These are phyloP conservation scores for Ceratobasidium sp. DNA, from an alignment of 1,284 basidiomycete species.

Conservation along the genomic window DNA sequence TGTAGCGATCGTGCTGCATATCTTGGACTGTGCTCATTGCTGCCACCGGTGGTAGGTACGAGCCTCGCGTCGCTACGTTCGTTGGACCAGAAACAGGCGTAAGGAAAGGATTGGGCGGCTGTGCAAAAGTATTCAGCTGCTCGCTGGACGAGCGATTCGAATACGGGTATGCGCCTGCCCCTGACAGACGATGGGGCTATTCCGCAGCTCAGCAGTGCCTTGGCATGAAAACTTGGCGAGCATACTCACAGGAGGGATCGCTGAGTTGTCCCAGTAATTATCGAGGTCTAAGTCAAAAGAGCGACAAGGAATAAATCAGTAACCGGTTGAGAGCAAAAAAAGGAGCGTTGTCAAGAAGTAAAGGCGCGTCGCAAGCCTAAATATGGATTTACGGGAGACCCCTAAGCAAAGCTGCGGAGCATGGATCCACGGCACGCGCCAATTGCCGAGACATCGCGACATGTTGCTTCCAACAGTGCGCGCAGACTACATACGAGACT, in stretches of 20 bases:
- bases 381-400: conserved; percentile 7
- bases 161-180: conserved; percentile 27
- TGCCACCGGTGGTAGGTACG: conserved; percentile 24
- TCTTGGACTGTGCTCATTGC: conserved; percentile 17
- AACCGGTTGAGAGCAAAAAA: conserved; percentile 2
- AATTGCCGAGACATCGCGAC: conserved; percentile 2
- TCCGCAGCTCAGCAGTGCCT: not conserved
- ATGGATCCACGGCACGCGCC: conserved; percentile 10
- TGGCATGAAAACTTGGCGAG: not conserved
- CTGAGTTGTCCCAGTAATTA: conserved; percentile 37
- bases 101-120: conserved; percentile 34
- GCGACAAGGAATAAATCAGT: conserved; percentile 24
- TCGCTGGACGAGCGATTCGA: conserved; percentile 15
- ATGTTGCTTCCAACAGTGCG: conserved; percentile 11
- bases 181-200: conserved; percentile 33
- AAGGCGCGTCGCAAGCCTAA: conserved; percentile 30
- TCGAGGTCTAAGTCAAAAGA: conserved; percentile 38
- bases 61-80: conserved; percentile 25
- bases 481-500: not conserved
- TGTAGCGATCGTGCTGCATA: conserved; percentile 36
- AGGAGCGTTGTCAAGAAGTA: conserved; percentile 12
- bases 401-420: conserved; percentile 18
- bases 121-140: not conserved
- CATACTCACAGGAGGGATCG: conserved; percentile 20
- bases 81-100: conserved; percentile 31